Conservation (phyloP, 2,329 filamentous ascomycete species). For the Ophiostoma quercus region DNA sequence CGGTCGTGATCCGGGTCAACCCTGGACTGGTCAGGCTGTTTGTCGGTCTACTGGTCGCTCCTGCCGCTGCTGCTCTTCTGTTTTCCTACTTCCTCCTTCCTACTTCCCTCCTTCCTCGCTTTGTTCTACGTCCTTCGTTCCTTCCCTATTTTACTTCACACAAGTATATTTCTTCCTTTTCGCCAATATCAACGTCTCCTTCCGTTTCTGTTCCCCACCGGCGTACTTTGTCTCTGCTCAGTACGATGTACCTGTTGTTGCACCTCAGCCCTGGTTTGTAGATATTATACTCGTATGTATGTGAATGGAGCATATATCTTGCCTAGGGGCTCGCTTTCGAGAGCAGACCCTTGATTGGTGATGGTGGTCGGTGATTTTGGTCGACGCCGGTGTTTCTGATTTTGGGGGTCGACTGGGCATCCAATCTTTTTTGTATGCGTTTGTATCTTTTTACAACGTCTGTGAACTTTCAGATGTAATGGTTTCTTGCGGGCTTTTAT, state of each 20-base stretch:
- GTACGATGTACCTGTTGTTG: not conserved
- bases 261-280: not conserved
- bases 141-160: not conserved
- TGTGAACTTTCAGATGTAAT: not conserved
- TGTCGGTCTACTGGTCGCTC: not conserved
- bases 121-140: not conserved
- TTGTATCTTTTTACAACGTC: not conserved
- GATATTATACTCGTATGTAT: not conserved
- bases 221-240: not conserved
- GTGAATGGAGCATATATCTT: not conserved
- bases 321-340: not conserved
- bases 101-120: not conserved
- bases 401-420: not conserved
- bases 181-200: not conserved
- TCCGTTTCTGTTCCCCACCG: not conserved
- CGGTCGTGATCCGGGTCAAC: conserved; percentile 3
- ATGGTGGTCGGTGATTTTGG: not conserved
- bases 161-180: not conserved
- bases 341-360: not conserved
- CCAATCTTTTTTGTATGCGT: not conserved
- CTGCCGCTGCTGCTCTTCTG: not conserved
- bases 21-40: not conserved
- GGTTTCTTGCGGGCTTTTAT: not conserved
- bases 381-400: conserved; percentile 7
- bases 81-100: not conserved